A percentile compares a stretch with the other conserved stretches of the same genome.
phyloP scores from a whole-genome alignment of 371 early-diverging fungal genomes.

The Haplosporangium sp. region DNA sequence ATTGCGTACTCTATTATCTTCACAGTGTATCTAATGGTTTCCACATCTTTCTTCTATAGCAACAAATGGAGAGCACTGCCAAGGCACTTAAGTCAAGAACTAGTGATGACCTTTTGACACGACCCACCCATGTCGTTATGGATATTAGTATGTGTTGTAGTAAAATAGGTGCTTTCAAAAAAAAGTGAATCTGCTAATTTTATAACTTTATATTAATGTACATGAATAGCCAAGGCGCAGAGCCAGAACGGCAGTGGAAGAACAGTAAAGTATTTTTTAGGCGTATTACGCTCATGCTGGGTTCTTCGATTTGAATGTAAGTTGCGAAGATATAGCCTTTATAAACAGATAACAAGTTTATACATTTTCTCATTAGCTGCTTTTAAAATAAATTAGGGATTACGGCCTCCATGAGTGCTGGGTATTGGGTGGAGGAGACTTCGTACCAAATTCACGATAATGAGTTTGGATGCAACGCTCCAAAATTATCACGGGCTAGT shows the following conservation, averaged over 20 bases:
- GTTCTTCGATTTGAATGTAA: constrained; percentile 48
- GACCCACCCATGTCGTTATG: constrained; percentile 47
- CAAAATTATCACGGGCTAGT: constrained; percentile 30
- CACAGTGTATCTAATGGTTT: not conserved
- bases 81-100: constrained; percentile 19
- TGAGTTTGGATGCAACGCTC: constrained; percentile 43
- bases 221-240: constrained; percentile 12
- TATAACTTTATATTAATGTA: not conserved
- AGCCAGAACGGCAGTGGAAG: constrained; percentile 30
- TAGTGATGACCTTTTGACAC: constrained; percentile 20
- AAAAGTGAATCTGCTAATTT: not conserved
- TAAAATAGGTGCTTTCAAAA: too few species aligned
- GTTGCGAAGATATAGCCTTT: not conserved
- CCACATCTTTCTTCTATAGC: not conserved
- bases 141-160: constrained; percentile 24
- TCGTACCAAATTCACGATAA: constrained; percentile 34
- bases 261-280: constrained; percentile 48
- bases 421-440: constrained; percentile 46
- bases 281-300: constrained; percentile 38
- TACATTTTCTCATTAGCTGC: too few species aligned
- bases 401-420: constrained; percentile 30
- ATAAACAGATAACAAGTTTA: not conserved
- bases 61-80: constrained; percentile 24
- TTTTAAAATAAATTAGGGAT: constrained; percentile 30
- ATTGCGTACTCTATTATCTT: not conserved